Conservation (phyloP, 1,284 basidiomycete species). For the Trichosporon sp. region DNA sequence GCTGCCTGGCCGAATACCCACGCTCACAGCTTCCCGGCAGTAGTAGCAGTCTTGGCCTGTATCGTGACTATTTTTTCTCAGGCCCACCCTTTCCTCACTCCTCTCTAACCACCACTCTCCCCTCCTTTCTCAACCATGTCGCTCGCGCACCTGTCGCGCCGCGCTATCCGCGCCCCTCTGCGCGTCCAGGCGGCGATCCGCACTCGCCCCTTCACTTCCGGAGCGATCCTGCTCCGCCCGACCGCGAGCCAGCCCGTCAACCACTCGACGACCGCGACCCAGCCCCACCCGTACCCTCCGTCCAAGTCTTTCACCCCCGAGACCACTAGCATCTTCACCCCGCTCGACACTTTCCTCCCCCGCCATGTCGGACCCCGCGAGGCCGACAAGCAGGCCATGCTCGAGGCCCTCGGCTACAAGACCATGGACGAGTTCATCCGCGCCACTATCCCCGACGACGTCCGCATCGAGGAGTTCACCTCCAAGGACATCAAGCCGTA, state of each 20-base stretch:
- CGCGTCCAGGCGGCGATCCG: constrained; percentile 4
- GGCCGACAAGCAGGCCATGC: constrained; percentile 69
- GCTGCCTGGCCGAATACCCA: too few relatives aligned
- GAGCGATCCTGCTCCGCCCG: constrained; percentile 19
- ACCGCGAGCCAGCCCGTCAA: constrained; percentile 15
- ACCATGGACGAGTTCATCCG: constrained; percentile 80
- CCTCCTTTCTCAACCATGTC: constrained; percentile 5
- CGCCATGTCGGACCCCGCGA: constrained; percentile 85
- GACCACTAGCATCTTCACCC: constrained; percentile 56
- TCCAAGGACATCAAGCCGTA: constrained; percentile 58
- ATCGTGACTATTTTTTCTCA: constrained; percentile 1
- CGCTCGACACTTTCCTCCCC: constrained; percentile 79
- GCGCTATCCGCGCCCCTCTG: constrained; percentile 12
- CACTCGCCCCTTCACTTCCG: constrained; percentile 22
- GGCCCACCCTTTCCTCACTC: not conserved
- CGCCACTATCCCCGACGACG: constrained; percentile 70
- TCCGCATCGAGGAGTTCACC: constrained; percentile 62
- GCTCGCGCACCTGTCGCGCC: constrained; percentile 18
- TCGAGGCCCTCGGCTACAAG: constrained; percentile 69
- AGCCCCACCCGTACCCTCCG: constrained; percentile 39
- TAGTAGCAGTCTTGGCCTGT: too few relatives aligned
- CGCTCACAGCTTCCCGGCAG: not conserved
- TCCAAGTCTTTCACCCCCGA: constrained; percentile 35
- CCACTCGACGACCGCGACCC: constrained; percentile 42
- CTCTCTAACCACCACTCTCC: not conserved